Percentiles rank a stretch among this genome's conserved stretches.
Evolutionary conservation across 2,329 filamentous ascomycete genomes (phyloP).

Genomic region (Colletotrichum cuscutae): DNA sequence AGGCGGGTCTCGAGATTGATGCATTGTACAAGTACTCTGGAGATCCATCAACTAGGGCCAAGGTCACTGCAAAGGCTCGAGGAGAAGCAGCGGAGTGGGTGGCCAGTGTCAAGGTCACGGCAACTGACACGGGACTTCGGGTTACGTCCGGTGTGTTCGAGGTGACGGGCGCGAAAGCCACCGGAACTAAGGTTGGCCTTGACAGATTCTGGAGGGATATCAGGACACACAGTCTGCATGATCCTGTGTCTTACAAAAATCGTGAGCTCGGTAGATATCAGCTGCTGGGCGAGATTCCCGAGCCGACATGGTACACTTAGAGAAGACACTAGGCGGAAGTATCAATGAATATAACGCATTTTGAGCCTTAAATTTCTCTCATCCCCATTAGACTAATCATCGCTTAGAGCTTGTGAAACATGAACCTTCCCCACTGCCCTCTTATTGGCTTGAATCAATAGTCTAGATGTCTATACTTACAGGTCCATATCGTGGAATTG

Average conservation of each 20-base stretch:
- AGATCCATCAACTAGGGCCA: conserved; percentile 50
- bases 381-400: too few relatives aligned
- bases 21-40: conserved; percentile 54
- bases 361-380: too few relatives aligned
- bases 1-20: conserved; percentile 60
- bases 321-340: too few relatives aligned
- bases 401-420: too few relatives aligned
- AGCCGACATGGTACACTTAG: conserved; percentile 71
- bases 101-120: conserved; percentile 70
- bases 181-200: conserved; percentile 66
- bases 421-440: too few relatives aligned
- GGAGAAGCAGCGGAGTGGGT: conserved; percentile 72
- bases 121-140: conserved; percentile 67
- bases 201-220: conserved; percentile 75
- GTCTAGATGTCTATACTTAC: too few relatives aligned
- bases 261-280: conserved; percentile 68
- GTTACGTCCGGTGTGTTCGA: conserved; percentile 73
- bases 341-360: too few relatives aligned
- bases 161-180: conserved; percentile 69
- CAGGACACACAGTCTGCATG: conserved; percentile 73
- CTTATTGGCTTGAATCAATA: too few relatives aligned
- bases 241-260: conserved; percentile 75
- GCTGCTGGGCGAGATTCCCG: conserved; percentile 65
- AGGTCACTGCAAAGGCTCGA: conserved; percentile 60
- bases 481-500: too few relatives aligned